Conservation (phyloP, 345 rosid genomes). For the Conringia planisiliqua region DNA sequence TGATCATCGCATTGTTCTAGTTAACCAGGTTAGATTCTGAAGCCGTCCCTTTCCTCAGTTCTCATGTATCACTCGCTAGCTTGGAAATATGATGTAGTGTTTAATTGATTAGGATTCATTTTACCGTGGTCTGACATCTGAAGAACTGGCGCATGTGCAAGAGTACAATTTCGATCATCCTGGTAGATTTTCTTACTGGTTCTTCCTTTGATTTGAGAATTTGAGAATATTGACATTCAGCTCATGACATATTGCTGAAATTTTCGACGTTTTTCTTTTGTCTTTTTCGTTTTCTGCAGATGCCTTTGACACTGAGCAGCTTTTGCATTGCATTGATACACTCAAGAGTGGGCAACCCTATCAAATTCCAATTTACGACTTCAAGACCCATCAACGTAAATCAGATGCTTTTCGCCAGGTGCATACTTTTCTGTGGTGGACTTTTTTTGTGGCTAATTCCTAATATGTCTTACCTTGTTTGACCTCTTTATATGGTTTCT, state of each 20-base stretch:
- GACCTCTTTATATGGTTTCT: not conserved
- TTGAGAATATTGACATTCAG: not conserved
- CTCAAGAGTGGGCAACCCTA: constrained; percentile 75
- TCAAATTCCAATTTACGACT: constrained; percentile 92
- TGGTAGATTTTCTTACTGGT: constrained; percentile 40
- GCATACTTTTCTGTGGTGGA: not conserved
- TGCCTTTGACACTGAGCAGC: constrained; percentile 98
- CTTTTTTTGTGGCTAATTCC: not conserved
- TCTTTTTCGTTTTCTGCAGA: constrained; percentile 40
- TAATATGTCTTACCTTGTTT: not conserved
- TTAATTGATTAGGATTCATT: constrained; percentile 70
- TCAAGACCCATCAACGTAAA: constrained; percentile 77
- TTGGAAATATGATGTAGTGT: not conserved
- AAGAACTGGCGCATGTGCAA: constrained; percentile 69
- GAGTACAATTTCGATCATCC: constrained; percentile 99
- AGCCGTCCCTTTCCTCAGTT: not conserved
- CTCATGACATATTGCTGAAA: not conserved
- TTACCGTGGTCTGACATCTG: constrained; percentile 86
- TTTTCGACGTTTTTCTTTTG: not conserved
- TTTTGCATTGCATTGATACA: constrained; percentile 69
- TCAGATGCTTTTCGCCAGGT: constrained; percentile 94
- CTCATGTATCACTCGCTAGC: not conserved
- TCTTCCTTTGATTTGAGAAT: not conserved
- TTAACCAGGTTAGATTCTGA: constrained; percentile 67
- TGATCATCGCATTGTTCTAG: constrained; percentile 94